phyloP scores from a whole-genome alignment of 768 basidiomycete genomes.

The Russula compacta region DNA sequence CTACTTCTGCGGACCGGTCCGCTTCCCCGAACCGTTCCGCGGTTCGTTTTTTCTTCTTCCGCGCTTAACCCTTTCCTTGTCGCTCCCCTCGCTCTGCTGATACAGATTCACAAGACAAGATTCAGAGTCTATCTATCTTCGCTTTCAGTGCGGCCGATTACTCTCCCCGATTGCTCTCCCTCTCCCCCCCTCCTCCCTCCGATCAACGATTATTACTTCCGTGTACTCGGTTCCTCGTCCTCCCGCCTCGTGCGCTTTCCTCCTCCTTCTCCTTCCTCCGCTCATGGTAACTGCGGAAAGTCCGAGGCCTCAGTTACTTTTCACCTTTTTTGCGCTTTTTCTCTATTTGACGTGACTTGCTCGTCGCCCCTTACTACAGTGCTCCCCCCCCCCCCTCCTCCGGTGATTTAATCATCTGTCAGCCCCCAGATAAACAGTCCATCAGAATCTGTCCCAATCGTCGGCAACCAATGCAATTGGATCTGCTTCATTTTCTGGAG shows the following conservation, averaged over 20 bases:
- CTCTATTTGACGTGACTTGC: background rate
- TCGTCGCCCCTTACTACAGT: no score
- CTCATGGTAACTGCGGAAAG: background rate
- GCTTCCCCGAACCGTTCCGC: background rate
- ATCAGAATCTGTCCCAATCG: background rate
- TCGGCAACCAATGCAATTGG: no score
- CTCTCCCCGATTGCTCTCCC: background rate
- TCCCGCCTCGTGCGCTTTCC: background rate
- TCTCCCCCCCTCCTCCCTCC: background rate
- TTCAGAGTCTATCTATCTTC: slow-evolving; percentile 5
- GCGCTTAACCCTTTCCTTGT: background rate
- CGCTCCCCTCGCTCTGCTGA: background rate
- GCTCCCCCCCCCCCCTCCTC: background rate
- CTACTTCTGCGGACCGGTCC: background rate
- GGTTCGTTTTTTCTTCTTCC: background rate
- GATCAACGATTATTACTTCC: background rate
- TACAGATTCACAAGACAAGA: background rate
- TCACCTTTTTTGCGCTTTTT: background rate
- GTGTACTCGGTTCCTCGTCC: no score
- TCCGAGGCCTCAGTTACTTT: background rate
- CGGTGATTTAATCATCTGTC: slow-evolving; percentile 1
- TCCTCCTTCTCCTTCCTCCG: no score
- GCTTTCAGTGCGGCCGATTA: slow-evolving; percentile 16
- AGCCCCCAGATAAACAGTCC: background rate
- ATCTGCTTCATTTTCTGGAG: background rate